Conservation (phyloP, 139 green algal genomes). For the Volvox reticuliferus region DNA sequence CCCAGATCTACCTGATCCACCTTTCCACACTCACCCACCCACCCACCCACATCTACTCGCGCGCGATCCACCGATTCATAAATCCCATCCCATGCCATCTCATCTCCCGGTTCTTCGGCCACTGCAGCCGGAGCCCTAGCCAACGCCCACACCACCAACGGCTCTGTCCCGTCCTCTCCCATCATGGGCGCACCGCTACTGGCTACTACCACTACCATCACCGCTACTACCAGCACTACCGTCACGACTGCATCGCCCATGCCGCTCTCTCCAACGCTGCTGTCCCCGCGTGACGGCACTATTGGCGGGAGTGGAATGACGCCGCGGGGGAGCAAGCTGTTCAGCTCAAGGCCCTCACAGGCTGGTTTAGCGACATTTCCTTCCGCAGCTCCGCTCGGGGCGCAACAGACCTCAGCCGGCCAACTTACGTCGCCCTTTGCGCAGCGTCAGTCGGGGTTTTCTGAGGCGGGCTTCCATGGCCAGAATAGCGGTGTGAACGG, state of each 20-base stretch:
- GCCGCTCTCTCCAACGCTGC: not conserved
- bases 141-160: too few relatives aligned
- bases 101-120: too few relatives aligned
- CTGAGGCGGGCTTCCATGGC: not conserved
- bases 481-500: not conserved
- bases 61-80: too few relatives aligned
- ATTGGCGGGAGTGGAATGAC: not conserved
- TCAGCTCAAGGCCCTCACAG: not conserved
- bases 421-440: not conserved
- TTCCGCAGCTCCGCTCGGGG: not conserved
- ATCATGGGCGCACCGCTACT: not conserved
- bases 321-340: not conserved
- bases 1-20: too few relatives aligned
- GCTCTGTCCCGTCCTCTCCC: not conserved
- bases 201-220: not conserved
- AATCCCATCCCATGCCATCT: too few relatives aligned
- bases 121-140: too few relatives aligned
- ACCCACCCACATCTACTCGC: too few relatives aligned
- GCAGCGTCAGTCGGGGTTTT: not conserved
- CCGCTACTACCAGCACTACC: not conserved
- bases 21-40: too few relatives aligned
- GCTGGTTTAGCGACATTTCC: not conserved
- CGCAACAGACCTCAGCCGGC: not conserved
- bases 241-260: not conserved
- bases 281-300: not conserved